Evolutionary conservation across 192 early-diverging fungal species (phyloP).

Genomic region (Dimargaris xerosporica): DNA sequence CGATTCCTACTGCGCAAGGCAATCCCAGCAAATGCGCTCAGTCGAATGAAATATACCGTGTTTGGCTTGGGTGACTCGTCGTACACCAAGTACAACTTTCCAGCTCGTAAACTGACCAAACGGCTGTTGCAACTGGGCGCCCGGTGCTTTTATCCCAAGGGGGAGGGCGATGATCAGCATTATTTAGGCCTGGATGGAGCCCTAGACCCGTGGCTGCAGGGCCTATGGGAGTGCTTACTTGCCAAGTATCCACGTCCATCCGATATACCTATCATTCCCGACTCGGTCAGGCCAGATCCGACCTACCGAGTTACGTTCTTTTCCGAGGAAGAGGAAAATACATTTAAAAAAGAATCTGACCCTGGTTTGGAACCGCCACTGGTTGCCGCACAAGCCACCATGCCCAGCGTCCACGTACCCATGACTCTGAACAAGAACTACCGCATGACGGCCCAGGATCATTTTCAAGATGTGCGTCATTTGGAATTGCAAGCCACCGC

Average conservation of each 20-base stretch:
- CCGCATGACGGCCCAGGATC: constrained; percentile 55
- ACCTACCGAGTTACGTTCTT: neutral
- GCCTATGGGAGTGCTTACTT: constrained; percentile 56
- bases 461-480: constrained; percentile 91
- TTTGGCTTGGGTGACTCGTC: constrained; percentile 94
- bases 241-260: constrained; percentile 40
- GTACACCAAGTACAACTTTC: constrained; percentile 85
- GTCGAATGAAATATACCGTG: constrained; percentile 59
- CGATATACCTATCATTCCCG: constrained; percentile 33
- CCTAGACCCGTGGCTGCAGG: constrained; percentile 74
- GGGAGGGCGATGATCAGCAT: constrained; percentile 94
- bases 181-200: constrained; percentile 80
- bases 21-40: constrained; percentile 45
- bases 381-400: neutral
- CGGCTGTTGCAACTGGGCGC: constrained; percentile 79
- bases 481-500: constrained; percentile 39
- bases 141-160: constrained; percentile 40
- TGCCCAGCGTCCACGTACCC: neutral
- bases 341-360: neutral
- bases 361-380: too few species aligned
- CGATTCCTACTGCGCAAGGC: constrained; percentile 73
- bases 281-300: neutral
- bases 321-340: neutral
- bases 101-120: constrained; percentile 80
- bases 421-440: constrained; percentile 32